phyloP scores from a whole-genome alignment of 371 early-diverging fungal genomes.

The Rhizopus delemar region DNA sequence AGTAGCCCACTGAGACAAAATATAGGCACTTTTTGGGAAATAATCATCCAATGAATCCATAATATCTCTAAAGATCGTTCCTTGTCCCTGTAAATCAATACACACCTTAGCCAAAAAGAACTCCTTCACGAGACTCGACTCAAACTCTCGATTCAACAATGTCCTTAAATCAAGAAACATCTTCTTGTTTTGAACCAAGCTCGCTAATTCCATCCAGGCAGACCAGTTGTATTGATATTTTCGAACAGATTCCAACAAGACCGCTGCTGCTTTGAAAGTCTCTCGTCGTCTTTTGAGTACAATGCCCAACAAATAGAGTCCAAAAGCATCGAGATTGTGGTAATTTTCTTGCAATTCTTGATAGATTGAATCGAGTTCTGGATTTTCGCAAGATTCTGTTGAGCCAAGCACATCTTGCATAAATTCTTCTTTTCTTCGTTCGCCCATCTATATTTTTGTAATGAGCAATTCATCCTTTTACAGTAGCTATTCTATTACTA shows the following conservation, averaged over 20 bases:
- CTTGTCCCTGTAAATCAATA: slow-evolving; percentile 40
- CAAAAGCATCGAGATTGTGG: slow-evolving; percentile 65
- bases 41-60: slow-evolving; percentile 34
- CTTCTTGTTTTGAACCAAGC: slow-evolving; percentile 44
- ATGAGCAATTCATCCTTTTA: neutral
- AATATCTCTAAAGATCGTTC: slow-evolving; percentile 17
- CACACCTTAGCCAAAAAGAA: slow-evolving; percentile 62
- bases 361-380: slow-evolving; percentile 49
- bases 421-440: slow-evolving; percentile 62
- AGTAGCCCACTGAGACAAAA: slow-evolving; percentile 63
- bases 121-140: slow-evolving; percentile 56
- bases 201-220: slow-evolving; percentile 82
- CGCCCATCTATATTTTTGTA: slow-evolving; percentile 50
- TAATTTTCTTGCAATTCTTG: slow-evolving; percentile 51
- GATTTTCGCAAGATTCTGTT: slow-evolving; percentile 52
- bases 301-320: slow-evolving; percentile 69
- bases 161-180: slow-evolving; percentile 30
- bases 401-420: slow-evolving; percentile 59
- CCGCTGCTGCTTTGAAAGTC: slow-evolving; percentile 53
- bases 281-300: slow-evolving; percentile 51
- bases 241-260: slow-evolving; percentile 66
- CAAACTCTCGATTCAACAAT: slow-evolving; percentile 29
- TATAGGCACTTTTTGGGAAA: slow-evolving; percentile 62
- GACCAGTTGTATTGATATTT: slow-evolving; percentile 86
- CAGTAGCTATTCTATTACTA: slow-evolving; percentile 37